phyloP scores from a whole-genome alignment of 345 rosid species.

The Crucihimalaya himalaica region DNA sequence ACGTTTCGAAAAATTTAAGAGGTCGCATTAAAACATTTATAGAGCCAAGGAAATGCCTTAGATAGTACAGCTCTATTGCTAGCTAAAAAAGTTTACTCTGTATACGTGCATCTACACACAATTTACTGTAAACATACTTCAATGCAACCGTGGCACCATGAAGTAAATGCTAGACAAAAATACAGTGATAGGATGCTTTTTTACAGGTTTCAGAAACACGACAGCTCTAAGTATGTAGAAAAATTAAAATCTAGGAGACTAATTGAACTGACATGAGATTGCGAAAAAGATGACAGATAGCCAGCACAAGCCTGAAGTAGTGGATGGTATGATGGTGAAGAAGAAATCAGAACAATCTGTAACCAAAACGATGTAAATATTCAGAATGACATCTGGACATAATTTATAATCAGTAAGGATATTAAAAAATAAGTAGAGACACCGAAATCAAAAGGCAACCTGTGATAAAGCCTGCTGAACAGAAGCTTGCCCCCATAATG shows the following conservation, averaged over 20 bases:
- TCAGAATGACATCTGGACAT: constrained; percentile 11
- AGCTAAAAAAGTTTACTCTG: neutral
- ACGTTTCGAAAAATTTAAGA: neutral
- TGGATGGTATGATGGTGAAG: constrained; percentile 60
- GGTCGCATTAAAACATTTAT: neutral
- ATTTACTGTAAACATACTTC: neutral
- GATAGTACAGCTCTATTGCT: neutral
- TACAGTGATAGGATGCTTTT: neutral
- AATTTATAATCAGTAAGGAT: neutral
- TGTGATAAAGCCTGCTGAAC: constrained; percentile 73
- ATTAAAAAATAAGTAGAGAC: neutral
- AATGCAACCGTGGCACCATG: neutral
- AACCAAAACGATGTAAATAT: constrained; percentile 33
- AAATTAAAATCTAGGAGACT: neutral
- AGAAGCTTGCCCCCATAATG: constrained; percentile 70
- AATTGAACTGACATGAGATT: constrained; percentile 67
- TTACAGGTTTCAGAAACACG: neutral
- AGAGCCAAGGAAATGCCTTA: neutral
- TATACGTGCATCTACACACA: constrained; percentile 2
- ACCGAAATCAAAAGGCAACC: constrained; percentile 42
- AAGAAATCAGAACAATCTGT: constrained; percentile 73
- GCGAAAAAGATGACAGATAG: constrained; percentile 75
- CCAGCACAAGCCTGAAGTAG: constrained; percentile 78
- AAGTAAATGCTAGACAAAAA: neutral
- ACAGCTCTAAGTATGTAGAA: neutral